Evolutionary conservation across 176 grass and related monocot genomes (phyloP), one percentile per base, ranked within the genome.

Genomic region (Lolium rigidum): DNA sequence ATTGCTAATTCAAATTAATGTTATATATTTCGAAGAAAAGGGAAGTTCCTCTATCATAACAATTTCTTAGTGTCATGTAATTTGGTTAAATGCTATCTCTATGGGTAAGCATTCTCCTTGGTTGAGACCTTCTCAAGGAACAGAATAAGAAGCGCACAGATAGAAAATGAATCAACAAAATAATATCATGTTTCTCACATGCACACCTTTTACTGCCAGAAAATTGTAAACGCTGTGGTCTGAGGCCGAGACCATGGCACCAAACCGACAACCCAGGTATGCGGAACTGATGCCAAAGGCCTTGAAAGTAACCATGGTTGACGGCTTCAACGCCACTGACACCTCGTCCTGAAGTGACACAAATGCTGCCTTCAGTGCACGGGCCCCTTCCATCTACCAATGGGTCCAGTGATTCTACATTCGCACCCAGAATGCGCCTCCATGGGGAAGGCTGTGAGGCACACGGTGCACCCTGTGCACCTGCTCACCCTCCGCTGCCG

Each of bases 401-500:
- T 79, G 83, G 9, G 20, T 50, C 8, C 41, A 51, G 0, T 86
- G 83, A 79, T 12, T 50, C 71, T 86, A 85, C 70, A 15, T 56
- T 28, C 25, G 60, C 70, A 90, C 78, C 25, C 79, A 13, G 35
- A 73, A 18, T 90, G 88, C 78, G 52, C 79, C 1, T 64, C 79
- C 78, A 13, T 65, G 60, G 52, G n/a, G 6, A 49, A 8, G 18
- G 31, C 59, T 12, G 71, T 73, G 60, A 79, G 39, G 20, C 83
- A 89, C 77, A 31, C 82, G 0, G 82, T 69, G 18, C 77, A 86
- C 72, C 83, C 70, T 0, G 17, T 18, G 24, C 88, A 86, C 69
- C 72, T 72, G 57, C 72, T 74, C 70, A 8, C 11, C 20, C 43
- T 73, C 70, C 43, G 10, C 21, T 74, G 43, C 43, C 10, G 70